Conservation (phyloP, 1,139 yeast species). For the Wickerhamomyces sp. region DNA sequence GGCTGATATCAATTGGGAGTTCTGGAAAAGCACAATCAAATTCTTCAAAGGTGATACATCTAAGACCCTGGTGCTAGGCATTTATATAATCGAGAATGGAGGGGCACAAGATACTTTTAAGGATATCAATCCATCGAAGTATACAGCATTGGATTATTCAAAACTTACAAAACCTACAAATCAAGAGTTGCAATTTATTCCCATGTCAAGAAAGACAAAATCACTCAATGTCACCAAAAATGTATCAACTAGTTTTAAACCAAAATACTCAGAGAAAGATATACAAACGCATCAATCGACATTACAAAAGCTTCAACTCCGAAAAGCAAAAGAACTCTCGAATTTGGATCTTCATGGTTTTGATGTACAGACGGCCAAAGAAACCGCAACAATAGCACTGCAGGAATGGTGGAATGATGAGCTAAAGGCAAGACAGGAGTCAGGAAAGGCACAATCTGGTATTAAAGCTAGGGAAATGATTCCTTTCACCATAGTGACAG, state of each 20-base stretch:
- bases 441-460: slow-evolving; percentile 31
- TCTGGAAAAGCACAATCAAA: slow-evolving; percentile 33
- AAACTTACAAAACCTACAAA: no score
- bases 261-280: no score
- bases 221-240: no score
- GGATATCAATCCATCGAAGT: background rate
- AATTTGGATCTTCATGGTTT: slow-evolving; percentile 48
- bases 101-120: slow-evolving; percentile 20
- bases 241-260: no score
- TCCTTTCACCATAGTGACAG: slow-evolving; percentile 43
- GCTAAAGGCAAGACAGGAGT: slow-evolving; percentile 30
- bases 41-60: slow-evolving; percentile 37
- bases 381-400: slow-evolving; percentile 29
- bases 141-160: slow-evolving; percentile 9
- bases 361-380: slow-evolving; percentile 38
- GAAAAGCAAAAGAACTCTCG: slow-evolving; percentile 8
- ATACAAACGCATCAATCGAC: slow-evolving; percentile 4
- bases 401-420: slow-evolving; percentile 53
- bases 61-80: slow-evolving; percentile 30
- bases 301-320: slow-evolving; percentile 8
- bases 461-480: slow-evolving; percentile 28
- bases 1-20: slow-evolving; percentile 23
- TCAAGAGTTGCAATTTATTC: no score
- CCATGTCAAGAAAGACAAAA: no score
- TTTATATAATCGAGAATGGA: slow-evolving; percentile 26